A percentile compares a stretch with the other conserved stretches of the same genome.
These are phyloP conservation scores for Talaromyces sp. DNA, from an alignment of 2,329 filamentous ascomycete species.

Conservation along the genomic window DNA sequence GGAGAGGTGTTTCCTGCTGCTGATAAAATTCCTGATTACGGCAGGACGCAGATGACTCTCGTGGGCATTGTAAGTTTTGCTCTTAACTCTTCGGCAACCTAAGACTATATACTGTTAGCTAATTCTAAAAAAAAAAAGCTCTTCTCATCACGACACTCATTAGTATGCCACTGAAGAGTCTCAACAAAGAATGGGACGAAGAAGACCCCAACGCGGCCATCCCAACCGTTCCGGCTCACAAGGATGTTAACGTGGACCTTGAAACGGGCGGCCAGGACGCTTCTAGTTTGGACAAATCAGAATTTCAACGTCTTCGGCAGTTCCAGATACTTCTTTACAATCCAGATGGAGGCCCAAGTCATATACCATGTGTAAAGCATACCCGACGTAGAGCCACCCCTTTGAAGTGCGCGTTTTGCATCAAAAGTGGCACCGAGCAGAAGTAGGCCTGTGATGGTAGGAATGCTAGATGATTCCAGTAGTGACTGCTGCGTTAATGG, in stretches of 20 bases:
- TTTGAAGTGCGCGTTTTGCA: constrained; percentile 29
- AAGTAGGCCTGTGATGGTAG: constrained; percentile 39
- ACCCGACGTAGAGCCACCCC: constrained; percentile 44
- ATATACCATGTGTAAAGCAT: constrained; percentile 44
- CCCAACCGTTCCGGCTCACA: neutral
- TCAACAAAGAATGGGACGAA: neutral
- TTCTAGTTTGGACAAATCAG: constrained; percentile 4
- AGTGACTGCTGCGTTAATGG: constrained; percentile 37
- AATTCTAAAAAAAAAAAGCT: too few species aligned
- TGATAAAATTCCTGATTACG: neutral
- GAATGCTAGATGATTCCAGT: constrained; percentile 37
- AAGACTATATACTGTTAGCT: neutral
- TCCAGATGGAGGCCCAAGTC: constrained; percentile 44
- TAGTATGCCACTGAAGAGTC: neutral
- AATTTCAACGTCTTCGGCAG: constrained; percentile 30
- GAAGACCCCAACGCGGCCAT: neutral
- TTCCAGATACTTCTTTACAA: constrained; percentile 24
- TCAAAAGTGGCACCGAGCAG: constrained; percentile 30
- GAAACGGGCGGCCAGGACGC: neutral
- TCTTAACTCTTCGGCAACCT: too few species aligned
- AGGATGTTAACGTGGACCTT: neutral
- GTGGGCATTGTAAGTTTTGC: neutral
- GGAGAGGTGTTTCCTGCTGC: neutral
- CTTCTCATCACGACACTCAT: neutral
- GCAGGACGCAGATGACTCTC: neutral